Percentiles rank a stretch among this genome's conserved stretches.
Evolutionary conservation across 1,284 basidiomycete species (phyloP).

Genomic region (Athelia psychrophila): DNA sequence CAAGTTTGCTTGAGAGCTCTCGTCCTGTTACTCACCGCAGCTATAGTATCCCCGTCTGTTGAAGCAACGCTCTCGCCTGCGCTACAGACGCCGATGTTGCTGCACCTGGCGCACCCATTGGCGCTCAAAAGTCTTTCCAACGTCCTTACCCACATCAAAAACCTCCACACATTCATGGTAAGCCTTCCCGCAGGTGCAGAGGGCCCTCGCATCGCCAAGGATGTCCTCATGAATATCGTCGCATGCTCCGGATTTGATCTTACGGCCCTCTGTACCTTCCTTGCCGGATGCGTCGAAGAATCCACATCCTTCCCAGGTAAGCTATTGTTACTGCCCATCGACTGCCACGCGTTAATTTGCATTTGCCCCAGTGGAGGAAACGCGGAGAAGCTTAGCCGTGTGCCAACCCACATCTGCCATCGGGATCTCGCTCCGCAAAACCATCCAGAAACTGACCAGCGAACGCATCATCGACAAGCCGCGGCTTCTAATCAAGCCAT

Average conservation of each 20-base stretch:
- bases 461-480: constrained; percentile 56
- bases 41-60: constrained; percentile 14
- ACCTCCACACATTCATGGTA: constrained; percentile 50
- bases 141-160: constrained; percentile 52
- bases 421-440: constrained; percentile 35
- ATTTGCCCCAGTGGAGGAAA: constrained; percentile 40
- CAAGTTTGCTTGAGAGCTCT: constrained; percentile 2
- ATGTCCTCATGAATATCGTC: constrained; percentile 57
- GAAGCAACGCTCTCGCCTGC: constrained; percentile 5
- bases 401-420: constrained; percentile 51
- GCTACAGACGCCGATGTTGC: constrained; percentile 39
- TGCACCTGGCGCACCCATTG: constrained; percentile 61
- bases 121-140: constrained; percentile 46
- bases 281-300: constrained; percentile 36
- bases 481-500: constrained; percentile 65
- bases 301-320: constrained; percentile 29
- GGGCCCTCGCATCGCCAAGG: constrained; percentile 59
- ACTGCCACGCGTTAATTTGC: constrained; percentile 2
- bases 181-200: constrained; percentile 52
- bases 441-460: constrained; percentile 43
- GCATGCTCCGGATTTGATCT: constrained; percentile 63
- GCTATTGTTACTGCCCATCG: constrained; percentile 19
- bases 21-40: neutral
- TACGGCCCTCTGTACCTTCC: constrained; percentile 40
- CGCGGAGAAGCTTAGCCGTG: constrained; percentile 47